Evolutionary conservation across 2,329 filamentous ascomycete species (phyloP).

Genomic region (Oidium heveae): DNA sequence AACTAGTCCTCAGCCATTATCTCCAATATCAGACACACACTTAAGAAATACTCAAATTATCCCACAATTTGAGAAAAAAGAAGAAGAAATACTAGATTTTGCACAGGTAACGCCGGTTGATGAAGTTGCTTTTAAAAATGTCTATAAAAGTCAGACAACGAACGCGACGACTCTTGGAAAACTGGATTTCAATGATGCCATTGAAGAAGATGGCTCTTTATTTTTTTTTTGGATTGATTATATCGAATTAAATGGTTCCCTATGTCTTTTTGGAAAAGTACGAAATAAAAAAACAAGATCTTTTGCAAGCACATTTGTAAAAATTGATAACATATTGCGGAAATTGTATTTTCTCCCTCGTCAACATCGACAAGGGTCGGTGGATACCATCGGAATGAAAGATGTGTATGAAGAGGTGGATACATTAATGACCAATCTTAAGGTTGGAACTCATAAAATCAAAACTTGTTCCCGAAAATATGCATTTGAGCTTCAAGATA

Average conservation of each 20-base stretch:
- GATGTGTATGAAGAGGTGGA: slow-evolving; percentile 84
- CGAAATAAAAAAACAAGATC: slow-evolving; percentile 58
- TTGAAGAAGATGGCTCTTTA: slow-evolving; percentile 81
- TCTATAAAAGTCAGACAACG: background rate
- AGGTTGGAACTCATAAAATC: slow-evolving; percentile 76
- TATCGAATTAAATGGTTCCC: slow-evolving; percentile 67
- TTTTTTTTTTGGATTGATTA: slow-evolving; percentile 97
- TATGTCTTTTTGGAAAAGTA: slow-evolving; percentile 92
- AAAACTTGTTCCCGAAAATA: slow-evolving; percentile 80
- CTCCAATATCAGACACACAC: slow-evolving; percentile 35
- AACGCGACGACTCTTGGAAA: slow-evolving; percentile 39
- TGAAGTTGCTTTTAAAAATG: too few species aligned
- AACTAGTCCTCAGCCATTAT: slow-evolving; percentile 70
- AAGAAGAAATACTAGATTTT: slow-evolving; percentile 62
- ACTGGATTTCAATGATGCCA: slow-evolving; percentile 55
- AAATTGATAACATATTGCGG: slow-evolving; percentile 78
- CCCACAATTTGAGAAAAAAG: slow-evolving; percentile 19
- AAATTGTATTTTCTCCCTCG: slow-evolving; percentile 87
- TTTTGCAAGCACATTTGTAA: slow-evolving; percentile 83
- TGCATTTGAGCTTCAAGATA: slow-evolving; percentile 69
- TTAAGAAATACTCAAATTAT: background rate
- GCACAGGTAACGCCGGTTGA: background rate
- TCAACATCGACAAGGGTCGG: slow-evolving; percentile 41
- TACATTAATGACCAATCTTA: slow-evolving; percentile 62
- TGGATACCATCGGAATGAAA: slow-evolving; percentile 60